Conservation (phyloP, 2,329 filamentous ascomycete species). For the Diaporthe sp. region DNA sequence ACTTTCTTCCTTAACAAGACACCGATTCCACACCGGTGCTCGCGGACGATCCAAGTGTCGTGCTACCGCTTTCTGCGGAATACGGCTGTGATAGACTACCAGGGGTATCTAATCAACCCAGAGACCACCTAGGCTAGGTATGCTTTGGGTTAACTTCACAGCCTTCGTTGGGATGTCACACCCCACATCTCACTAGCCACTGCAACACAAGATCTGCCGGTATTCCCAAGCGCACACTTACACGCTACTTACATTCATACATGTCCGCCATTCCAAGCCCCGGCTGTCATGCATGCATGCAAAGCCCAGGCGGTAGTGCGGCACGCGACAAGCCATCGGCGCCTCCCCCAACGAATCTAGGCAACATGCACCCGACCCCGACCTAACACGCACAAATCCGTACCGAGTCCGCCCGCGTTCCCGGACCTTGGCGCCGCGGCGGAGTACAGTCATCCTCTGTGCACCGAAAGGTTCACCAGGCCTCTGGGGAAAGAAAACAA, state of each 20-base stretch:
- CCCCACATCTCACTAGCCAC: slow-evolving; percentile 26
- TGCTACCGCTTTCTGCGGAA: too few species aligned
- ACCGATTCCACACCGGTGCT: neutral
- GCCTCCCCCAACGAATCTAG: slow-evolving; percentile 19
- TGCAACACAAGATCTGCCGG: slow-evolving; percentile 30
- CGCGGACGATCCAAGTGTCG: neutral
- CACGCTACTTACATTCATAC: neutral
- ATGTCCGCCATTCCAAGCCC: neutral
- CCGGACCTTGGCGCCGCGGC: slow-evolving; percentile 24
- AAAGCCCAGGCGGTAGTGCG: neutral
- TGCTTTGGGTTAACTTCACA: neutral
- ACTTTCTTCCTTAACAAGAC: neutral
- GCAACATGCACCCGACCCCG: slow-evolving; percentile 25
- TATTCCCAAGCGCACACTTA: neutral
- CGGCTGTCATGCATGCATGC: slow-evolving; percentile 17
- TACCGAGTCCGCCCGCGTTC: neutral
- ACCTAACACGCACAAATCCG: neutral
- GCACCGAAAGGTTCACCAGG: neutral
- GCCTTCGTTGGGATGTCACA: slow-evolving; percentile 7
- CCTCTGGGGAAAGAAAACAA: neutral
- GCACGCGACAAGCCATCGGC: slow-evolving; percentile 2
- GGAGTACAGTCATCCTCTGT: slow-evolving; percentile 24
- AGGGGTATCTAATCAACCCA: neutral
- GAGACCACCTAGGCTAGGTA: too few species aligned
- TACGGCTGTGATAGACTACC: neutral